These are phyloP conservation scores for Mariannaea sp. DNA, from an alignment of 2,329 filamentous ascomycete species.

Conservation along the genomic window DNA sequence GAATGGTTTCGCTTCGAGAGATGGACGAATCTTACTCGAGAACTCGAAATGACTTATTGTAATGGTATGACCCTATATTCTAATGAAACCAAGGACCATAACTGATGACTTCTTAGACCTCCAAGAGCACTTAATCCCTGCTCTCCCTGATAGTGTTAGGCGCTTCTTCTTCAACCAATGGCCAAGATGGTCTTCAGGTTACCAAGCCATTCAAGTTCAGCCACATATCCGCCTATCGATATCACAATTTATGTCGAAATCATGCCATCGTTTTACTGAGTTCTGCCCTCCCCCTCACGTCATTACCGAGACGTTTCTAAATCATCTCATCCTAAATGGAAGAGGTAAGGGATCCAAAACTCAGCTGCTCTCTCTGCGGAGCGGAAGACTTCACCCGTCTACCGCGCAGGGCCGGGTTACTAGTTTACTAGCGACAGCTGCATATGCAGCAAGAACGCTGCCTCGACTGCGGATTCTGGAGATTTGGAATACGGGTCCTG, in stretches of 20 bases:
- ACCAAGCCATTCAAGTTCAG: not conserved
- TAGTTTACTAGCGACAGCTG: not conserved
- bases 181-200: not conserved
- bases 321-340: not conserved
- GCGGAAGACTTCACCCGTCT: fast-evolving
- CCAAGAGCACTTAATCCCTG: not conserved
- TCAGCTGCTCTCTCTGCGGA: conserved; percentile 1
- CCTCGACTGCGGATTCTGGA: conserved; percentile 16
- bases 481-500: conserved; percentile 1
- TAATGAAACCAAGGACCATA: too few relatives aligned
- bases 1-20: conserved; percentile 12
- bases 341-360: not conserved
- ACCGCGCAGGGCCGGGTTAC: not conserved
- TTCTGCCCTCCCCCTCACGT: not conserved
- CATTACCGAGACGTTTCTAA: not conserved
- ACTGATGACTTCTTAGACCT: conserved; percentile 17
- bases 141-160: conserved; percentile 7
- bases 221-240: not conserved
- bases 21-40: not conserved
- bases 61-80: not conserved
- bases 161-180: conserved; percentile 4
- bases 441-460: conserved; percentile 1
- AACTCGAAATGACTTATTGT: not conserved
- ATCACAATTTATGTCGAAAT: not conserved
- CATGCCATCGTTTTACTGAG: conserved; percentile 10